phyloP scores from a whole-genome alignment of 352 stramenopile species.

The Globisporangium paddicum region DNA sequence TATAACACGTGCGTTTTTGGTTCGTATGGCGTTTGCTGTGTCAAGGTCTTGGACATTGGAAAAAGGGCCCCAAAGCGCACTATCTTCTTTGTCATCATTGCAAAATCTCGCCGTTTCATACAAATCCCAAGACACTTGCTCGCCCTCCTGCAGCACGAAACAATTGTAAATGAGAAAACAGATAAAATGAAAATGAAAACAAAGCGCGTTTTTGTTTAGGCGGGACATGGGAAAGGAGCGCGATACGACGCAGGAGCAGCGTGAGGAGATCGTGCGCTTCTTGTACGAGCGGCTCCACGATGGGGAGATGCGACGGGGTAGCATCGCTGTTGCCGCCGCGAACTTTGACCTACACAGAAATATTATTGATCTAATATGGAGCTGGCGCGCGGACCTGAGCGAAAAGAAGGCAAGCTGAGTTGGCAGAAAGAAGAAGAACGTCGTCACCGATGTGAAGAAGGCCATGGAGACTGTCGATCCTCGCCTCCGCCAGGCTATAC shows the following conservation, averaged over 20 bases:
- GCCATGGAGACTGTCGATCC: neutral
- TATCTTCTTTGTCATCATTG: too few relatives aligned
- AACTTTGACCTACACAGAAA: neutral
- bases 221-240: neutral
- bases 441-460: neutral
- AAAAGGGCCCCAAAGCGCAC: too few relatives aligned
- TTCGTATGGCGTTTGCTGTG: too few relatives aligned
- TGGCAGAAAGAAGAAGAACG: neutral
- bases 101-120: too few relatives aligned
- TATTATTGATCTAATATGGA: neutral
- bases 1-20: too few relatives aligned
- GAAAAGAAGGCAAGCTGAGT: neutral
- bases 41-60: too few relatives aligned
- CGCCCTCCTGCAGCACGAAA: too few relatives aligned
- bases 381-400: neutral
- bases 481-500: neutral
- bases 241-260: neutral
- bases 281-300: neutral
- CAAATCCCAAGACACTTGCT: too few relatives aligned
- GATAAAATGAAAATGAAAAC: too few relatives aligned
- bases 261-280: neutral
- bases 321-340: neutral
- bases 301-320: neutral
- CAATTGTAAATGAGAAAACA: too few relatives aligned
- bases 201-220: neutral